Evolutionary conservation across 116 monocot species (phyloP).

Genomic region (Posidonia oceanica): DNA sequence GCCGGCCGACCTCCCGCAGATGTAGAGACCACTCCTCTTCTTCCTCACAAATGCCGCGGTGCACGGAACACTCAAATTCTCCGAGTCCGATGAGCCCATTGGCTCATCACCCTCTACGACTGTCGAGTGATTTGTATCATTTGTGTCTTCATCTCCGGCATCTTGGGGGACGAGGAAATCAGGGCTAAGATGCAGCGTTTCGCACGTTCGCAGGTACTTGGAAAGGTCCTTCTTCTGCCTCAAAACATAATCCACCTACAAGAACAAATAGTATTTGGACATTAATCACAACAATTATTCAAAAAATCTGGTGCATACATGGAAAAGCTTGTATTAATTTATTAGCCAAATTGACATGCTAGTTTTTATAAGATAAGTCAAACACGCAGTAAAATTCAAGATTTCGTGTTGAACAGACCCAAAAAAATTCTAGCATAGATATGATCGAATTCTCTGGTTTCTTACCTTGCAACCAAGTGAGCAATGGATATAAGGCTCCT

Average conservation of each 20-base stretch:
- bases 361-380: too few species aligned
- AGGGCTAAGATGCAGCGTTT: conserved; percentile 51
- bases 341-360: too few species aligned
- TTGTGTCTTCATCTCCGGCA: conserved; percentile 39
- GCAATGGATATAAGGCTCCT: conserved; percentile 92
- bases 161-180: conserved; percentile 57
- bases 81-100: conserved; percentile 55
- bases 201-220: conserved; percentile 48
- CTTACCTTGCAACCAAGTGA: conserved; percentile 87
- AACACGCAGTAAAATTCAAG: not conserved
- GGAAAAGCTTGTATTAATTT: too few species aligned
- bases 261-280: not conserved
- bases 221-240: conserved; percentile 60
- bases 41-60: conserved; percentile 24
- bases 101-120: conserved; percentile 65
- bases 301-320: too few species aligned
- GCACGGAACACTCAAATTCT: conserved; percentile 45
- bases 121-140: conserved; percentile 71
- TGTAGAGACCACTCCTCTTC: conserved; percentile 41
- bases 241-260: conserved; percentile 72
- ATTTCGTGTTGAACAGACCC: not conserved
- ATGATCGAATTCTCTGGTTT: not conserved
- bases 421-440: too few species aligned
- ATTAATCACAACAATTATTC: too few species aligned
- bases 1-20: conserved; percentile 33